Conservation (phyloP, 2,329 filamentous ascomycete species). For the Sporothrix pseudoabietina region DNA sequence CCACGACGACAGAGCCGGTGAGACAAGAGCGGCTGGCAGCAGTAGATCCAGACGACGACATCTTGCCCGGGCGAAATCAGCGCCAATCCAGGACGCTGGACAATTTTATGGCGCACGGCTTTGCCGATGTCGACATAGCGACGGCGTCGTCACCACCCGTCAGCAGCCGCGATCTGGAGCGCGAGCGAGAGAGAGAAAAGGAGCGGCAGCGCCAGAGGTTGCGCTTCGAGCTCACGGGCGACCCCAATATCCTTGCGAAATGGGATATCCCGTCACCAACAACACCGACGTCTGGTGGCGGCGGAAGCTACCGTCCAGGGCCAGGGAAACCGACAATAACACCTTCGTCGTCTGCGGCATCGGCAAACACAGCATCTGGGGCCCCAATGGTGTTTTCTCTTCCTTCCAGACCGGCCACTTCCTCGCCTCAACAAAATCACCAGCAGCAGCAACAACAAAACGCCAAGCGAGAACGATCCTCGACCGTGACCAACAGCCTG, state of each 20-base stretch:
- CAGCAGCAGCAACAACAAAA: background rate
- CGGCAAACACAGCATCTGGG: background rate
- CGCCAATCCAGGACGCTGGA: conserved; percentile 37
- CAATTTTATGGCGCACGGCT: conserved; percentile 38
- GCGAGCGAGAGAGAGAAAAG: conserved; percentile 27
- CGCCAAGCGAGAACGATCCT: background rate
- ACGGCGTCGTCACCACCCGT: background rate
- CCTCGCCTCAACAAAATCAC: background rate
- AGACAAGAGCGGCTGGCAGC: background rate
- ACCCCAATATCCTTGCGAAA: conserved; percentile 29
- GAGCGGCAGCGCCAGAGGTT: conserved; percentile 29
- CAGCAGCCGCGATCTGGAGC: conserved; percentile 29
- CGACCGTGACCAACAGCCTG: conserved; percentile 11
- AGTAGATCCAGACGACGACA: conserved; percentile 37
- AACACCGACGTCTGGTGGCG: background rate
- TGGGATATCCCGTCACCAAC: background rate
- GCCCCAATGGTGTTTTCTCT: conserved; percentile 22
- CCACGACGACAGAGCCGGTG: conserved; percentile 40
- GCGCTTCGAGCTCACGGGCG: conserved; percentile 33
- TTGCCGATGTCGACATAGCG: conserved; percentile 29
- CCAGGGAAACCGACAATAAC: conserved; percentile 13
- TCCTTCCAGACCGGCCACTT: background rate
- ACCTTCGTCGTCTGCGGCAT: background rate
- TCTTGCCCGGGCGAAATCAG: background rate
- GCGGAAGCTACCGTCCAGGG: conserved; percentile 17